phyloP scores from a whole-genome alignment of 1,139 yeast species.

The Yamadazyma blattariae region DNA sequence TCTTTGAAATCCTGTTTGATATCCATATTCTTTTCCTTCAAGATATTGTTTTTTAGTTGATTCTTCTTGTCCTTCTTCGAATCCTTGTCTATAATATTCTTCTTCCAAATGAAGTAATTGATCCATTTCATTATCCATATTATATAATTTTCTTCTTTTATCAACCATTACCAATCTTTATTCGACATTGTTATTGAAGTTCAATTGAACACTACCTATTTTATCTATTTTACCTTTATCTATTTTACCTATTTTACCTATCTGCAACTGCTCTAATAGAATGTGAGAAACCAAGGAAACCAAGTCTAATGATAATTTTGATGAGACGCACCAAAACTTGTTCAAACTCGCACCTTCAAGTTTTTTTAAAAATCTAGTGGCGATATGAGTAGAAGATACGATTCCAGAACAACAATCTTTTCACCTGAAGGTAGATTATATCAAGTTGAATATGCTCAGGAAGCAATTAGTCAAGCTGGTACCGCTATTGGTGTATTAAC shows the following conservation, averaged over 20 bases:
- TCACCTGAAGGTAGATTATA: constrained; percentile 98
- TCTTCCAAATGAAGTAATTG: constrained; percentile 53
- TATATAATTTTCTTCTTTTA: too few relatives aligned
- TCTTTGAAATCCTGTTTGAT: constrained; percentile 77
- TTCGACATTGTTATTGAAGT: too few relatives aligned
- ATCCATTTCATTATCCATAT: constrained; percentile 29
- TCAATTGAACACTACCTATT: too few relatives aligned
- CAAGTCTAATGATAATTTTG: too few relatives aligned
- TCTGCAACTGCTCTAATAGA: too few relatives aligned
- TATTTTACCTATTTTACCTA: too few relatives aligned
- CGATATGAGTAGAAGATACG: constrained; percentile 60
- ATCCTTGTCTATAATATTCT: constrained; percentile 61
- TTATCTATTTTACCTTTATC: too few relatives aligned
- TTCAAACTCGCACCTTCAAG: constrained; percentile 1
- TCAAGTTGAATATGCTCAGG: constrained; percentile 95
- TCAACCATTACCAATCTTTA: too few relatives aligned
- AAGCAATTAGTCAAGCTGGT: constrained; percentile 97
- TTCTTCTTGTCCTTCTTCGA: constrained; percentile 50
- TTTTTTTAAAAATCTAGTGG: constrained; percentile 7
- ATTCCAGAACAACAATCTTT: constrained; percentile 95
- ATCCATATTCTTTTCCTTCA: constrained; percentile 78
- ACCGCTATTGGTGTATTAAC: constrained; percentile 95
- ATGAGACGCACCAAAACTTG: too few relatives aligned
- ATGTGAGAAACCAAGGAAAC: too few relatives aligned
- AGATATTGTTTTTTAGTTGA: constrained; percentile 39